A percentile compares a stretch with the other conserved stretches of the same genome.
These are phyloP conservation scores for Termitomyces titanicus DNA, from an alignment of 768 basidiomycete species.

Conservation along the genomic window DNA sequence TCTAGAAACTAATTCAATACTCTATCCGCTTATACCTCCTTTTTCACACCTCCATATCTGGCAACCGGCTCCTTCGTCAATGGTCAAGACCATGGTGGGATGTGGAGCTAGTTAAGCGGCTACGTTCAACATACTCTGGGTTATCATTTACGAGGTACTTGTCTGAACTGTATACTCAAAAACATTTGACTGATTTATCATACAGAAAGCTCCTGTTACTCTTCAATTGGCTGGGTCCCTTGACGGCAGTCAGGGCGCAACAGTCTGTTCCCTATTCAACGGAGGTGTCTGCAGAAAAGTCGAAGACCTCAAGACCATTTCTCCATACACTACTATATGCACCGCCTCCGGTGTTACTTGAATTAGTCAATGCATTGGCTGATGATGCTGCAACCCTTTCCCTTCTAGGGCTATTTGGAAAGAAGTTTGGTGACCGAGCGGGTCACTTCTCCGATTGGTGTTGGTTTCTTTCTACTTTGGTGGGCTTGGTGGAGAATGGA, in stretches of 20 bases:
- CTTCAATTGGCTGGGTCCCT: slow-evolving; percentile 81
- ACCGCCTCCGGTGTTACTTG: slow-evolving; percentile 78
- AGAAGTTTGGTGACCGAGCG: slow-evolving; percentile 62
- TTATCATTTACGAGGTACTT: slow-evolving; percentile 71
- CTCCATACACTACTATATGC: slow-evolving; percentile 74
- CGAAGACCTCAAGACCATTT: slow-evolving; percentile 51
- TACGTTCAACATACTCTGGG: slow-evolving; percentile 59
- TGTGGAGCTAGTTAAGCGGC: slow-evolving; percentile 50
- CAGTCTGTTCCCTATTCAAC: slow-evolving; percentile 62
- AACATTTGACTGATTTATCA: slow-evolving; percentile 22
- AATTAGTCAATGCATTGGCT: slow-evolving; percentile 67
- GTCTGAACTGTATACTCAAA: not conserved
- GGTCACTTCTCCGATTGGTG: slow-evolving; percentile 82
- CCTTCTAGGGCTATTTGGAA: slow-evolving; percentile 64
- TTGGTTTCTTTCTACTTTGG: slow-evolving; percentile 78
- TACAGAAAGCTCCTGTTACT: slow-evolving; percentile 74
- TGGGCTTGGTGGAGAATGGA: slow-evolving; percentile 79
- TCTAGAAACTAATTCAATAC: slow-evolving; percentile 85
- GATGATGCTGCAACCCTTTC: slow-evolving; percentile 82
- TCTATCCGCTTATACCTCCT: slow-evolving; percentile 70
- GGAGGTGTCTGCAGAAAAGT: slow-evolving; percentile 32
- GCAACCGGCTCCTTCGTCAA: slow-evolving; percentile 44
- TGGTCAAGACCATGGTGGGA: slow-evolving; percentile 50
- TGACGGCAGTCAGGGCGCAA: slow-evolving; percentile 68
- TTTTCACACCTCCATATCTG: slow-evolving; percentile 55